A percentile compares a stretch with the other conserved stretches of the same genome.
Evolutionary conservation across 2,329 filamentous ascomycete genomes (phyloP).

Genomic region (Ceratocystis eucalypticola): DNA sequence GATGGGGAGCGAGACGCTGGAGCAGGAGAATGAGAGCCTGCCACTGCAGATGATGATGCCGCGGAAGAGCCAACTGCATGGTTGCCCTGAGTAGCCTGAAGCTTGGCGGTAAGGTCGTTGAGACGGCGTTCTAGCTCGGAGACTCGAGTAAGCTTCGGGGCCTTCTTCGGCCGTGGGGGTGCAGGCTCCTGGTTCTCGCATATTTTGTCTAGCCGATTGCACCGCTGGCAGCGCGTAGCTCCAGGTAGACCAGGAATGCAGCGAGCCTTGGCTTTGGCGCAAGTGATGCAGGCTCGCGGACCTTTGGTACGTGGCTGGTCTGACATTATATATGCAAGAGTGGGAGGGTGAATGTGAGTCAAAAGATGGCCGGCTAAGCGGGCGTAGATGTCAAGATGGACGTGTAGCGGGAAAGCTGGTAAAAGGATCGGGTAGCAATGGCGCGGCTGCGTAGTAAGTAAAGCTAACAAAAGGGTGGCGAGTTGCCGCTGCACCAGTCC

Average conservation of each 20-base stretch:
- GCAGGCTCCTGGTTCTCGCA: conserved; percentile 36
- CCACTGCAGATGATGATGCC: background rate
- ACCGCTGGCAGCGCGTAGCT: conserved; percentile 35
- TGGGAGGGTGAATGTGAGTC: background rate
- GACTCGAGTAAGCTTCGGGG: conserved; percentile 35
- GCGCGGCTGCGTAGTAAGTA: background rate
- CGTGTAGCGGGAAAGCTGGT: background rate
- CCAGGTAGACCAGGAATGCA: conserved; percentile 33
- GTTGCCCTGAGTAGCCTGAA: conserved; percentile 20
- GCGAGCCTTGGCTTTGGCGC: conserved; percentile 39
- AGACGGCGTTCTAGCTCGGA: conserved; percentile 38
- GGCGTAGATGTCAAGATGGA: background rate
- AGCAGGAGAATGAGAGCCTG: background rate
- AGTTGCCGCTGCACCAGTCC: background rate
- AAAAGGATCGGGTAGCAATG: background rate
- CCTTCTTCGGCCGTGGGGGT: conserved; percentile 35
- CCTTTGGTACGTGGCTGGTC: conserved; percentile 26
- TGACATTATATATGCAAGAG: background rate
- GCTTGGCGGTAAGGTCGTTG: conserved; percentile 35
- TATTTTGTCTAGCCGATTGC: conserved; percentile 35
- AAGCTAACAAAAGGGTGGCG: background rate
- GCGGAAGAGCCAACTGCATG: background rate
- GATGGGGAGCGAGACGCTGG: background rate
- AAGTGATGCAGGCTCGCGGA: conserved; percentile 37
- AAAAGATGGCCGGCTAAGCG: too few species aligned